Evolutionary conservation across 2,329 filamentous ascomycete genomes (phyloP).

Genomic region (Arthroderma uncinatum): DNA sequence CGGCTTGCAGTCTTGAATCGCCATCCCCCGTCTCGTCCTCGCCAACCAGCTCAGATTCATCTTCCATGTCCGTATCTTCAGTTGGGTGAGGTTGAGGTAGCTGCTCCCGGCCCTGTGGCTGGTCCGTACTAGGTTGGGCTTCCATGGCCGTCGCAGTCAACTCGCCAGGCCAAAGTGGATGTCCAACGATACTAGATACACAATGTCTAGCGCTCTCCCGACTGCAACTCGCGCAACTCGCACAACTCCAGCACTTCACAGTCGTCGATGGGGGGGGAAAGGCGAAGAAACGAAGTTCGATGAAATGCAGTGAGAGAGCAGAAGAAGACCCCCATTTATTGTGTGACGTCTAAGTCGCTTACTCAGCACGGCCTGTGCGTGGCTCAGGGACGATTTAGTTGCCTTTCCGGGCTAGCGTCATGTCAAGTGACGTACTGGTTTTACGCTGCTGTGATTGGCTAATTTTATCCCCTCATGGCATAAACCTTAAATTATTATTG

Average conservation of each 20-base stretch:
- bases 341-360: not conserved
- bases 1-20: constrained; percentile 14
- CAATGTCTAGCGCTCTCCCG: too few species aligned
- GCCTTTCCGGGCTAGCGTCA: not conserved
- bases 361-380: not conserved
- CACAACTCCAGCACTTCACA: too few species aligned
- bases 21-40: constrained; percentile 10
- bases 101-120: not conserved
- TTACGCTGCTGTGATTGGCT: not conserved
- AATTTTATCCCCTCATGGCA: not conserved
- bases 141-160: not conserved
- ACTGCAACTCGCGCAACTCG: too few species aligned
- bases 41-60: constrained; percentile 3
- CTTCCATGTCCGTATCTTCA: constrained; percentile 10
- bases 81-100: not conserved
- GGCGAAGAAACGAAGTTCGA: too few species aligned
- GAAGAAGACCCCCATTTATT: constrained; percentile 1
- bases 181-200: too few species aligned
- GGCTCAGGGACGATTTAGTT: not conserved
- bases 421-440: not conserved
- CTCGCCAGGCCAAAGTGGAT: too few species aligned
- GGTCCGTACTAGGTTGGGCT: not conserved
- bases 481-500: not conserved
- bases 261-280: not conserved
- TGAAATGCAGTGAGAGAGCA: not conserved